These are phyloP conservation scores for Alternaria sp. DNA, from an alignment of 2,329 filamentous ascomycete genomes.

Conservation along the genomic window DNA sequence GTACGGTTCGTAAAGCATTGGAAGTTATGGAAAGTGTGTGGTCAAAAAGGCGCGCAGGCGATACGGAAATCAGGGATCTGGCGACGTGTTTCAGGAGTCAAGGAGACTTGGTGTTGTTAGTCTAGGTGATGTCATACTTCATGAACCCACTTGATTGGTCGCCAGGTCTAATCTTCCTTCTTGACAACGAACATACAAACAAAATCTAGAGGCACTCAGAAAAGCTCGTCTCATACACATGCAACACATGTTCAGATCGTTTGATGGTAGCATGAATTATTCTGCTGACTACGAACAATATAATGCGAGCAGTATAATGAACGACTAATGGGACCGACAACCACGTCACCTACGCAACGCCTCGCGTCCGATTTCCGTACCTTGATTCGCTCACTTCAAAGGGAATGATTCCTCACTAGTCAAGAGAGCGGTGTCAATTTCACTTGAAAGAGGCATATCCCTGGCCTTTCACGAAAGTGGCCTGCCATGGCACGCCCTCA, in stretches of 20 bases:
- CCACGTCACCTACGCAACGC: background rate
- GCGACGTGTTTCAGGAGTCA: background rate
- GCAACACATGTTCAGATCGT: background rate
- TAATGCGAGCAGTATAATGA: background rate
- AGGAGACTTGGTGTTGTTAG: background rate
- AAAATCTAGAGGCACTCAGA: background rate
- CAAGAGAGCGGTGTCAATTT: background rate
- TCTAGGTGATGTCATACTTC: background rate
- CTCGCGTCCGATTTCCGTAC: background rate
- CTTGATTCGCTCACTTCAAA: background rate
- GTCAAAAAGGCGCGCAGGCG: background rate
- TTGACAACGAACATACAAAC: background rate
- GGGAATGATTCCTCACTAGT: rapidly evolving
- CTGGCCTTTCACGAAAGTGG: background rate
- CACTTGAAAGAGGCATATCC: background rate
- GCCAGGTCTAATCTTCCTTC: background rate
- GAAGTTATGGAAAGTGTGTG: background rate
- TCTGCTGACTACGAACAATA: background rate
- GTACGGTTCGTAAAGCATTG: background rate
- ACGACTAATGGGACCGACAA: background rate
- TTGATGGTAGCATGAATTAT: background rate
- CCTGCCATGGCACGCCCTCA: background rate
- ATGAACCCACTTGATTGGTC: background rate
- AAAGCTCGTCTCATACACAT: background rate
- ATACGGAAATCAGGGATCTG: background rate